Percentiles rank a stretch among this genome's conserved stretches.
These are phyloP conservation scores for Torrubiella hemipterigena DNA, from an alignment of 2,329 filamentous ascomycete species.

Conservation along the genomic window DNA sequence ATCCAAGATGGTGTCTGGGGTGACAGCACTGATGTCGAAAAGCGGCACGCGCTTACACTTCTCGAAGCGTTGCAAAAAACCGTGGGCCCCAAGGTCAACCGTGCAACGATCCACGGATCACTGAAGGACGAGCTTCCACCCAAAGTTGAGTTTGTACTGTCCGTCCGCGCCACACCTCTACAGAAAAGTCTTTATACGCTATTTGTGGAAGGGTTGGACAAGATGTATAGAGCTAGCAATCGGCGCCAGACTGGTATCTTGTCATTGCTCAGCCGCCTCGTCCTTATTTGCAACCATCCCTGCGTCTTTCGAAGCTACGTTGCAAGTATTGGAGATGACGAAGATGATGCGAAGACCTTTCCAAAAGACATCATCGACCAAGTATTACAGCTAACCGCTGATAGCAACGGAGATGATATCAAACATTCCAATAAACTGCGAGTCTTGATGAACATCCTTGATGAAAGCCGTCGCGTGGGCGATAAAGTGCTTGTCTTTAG, in stretches of 20 bases:
- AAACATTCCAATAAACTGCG: conserved; percentile 55
- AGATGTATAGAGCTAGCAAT: conserved; percentile 1
- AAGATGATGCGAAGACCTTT: conserved; percentile 10
- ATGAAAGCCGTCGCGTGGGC: conserved; percentile 43
- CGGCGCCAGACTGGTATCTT: conserved; percentile 9
- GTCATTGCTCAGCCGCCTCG: conserved; percentile 28
- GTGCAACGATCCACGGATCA: conserved; percentile 53
- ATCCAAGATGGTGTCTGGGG: conserved; percentile 60
- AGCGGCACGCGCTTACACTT: conserved; percentile 49
- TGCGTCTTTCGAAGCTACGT: conserved; percentile 28
- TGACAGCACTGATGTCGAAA: conserved; percentile 47
- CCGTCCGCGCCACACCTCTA: conserved; percentile 52
- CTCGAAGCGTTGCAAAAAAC: conserved; percentile 59
- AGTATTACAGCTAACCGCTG: conserved; percentile 23
- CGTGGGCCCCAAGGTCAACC: conserved; percentile 66
- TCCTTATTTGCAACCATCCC: conserved; percentile 40
- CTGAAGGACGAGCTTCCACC: conserved; percentile 55
- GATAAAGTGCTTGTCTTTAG: conserved; percentile 80
- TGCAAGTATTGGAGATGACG: conserved; percentile 7
- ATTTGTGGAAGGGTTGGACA: conserved; percentile 21
- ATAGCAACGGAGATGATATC: conserved; percentile 29
- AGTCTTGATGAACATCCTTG: conserved; percentile 57
- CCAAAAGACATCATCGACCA: conserved; percentile 14
- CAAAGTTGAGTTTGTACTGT: conserved; percentile 76
- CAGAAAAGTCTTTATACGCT: conserved; percentile 52